These are phyloP conservation scores for Podaxis carcinomalis DNA, from an alignment of 768 basidiomycete genomes.

Conservation along the genomic window DNA sequence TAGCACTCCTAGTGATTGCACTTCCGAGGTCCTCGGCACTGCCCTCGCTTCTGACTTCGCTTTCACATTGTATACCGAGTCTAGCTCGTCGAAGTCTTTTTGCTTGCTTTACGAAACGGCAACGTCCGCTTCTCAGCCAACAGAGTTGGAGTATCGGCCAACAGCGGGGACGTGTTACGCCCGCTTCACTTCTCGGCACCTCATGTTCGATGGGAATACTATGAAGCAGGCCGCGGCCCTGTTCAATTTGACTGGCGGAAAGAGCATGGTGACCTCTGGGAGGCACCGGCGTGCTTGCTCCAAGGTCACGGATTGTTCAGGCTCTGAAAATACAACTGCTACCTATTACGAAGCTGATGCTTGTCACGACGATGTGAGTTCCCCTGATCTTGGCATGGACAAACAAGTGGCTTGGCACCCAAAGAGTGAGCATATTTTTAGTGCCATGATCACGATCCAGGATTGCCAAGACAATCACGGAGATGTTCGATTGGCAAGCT, in stretches of 20 bases:
- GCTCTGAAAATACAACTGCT: neutral
- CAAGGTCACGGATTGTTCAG: neutral
- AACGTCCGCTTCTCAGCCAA: neutral
- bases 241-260: constrained; percentile 1
- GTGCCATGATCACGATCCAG: neutral
- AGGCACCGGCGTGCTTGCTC: neutral
- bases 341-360: constrained; percentile 3
- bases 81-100: neutral
- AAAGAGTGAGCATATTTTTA: constrained; percentile 8
- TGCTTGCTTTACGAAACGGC: constrained; percentile 8
- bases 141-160: constrained; percentile 8
- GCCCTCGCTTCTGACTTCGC: neutral
- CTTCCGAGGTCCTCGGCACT: neutral
- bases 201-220: neutral
- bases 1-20: neutral
- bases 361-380: constrained; percentile 4
- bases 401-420: neutral
- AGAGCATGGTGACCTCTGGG: constrained; percentile 4
- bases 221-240: constrained; percentile 1
- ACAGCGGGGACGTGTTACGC: neutral
- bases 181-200: constrained; percentile 10
- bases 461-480: constrained; percentile 1
- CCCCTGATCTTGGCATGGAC: neutral
- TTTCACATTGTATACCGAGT: neutral
- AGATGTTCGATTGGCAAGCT: neutral